Conservation (phyloP, 179 eudicot species). For the Silene coronaria region DNA sequence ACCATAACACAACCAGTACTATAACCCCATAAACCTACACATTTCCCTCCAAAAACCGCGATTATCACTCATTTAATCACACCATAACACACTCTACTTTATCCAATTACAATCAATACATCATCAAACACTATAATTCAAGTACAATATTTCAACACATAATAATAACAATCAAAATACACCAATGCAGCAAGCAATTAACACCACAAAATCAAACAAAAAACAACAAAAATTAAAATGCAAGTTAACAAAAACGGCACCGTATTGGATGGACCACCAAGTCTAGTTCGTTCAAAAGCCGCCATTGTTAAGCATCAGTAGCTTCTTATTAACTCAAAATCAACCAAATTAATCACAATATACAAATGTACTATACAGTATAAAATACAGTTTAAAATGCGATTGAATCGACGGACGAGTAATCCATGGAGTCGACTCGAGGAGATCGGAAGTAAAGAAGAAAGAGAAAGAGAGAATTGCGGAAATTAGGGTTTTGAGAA, state of each 20-base stretch:
- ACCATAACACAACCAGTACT: too few species aligned
- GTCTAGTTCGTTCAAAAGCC: slow-evolving; percentile 74
- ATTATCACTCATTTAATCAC: background rate
- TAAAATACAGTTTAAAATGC: background rate
- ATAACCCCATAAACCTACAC: too few species aligned
- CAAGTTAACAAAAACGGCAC: slow-evolving; percentile 30
- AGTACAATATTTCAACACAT: background rate
- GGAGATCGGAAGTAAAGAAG: slow-evolving; percentile 14
- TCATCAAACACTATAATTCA: background rate
- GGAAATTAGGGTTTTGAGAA: slow-evolving; percentile 28
- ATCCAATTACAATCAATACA: background rate
- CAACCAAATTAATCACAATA: background rate
- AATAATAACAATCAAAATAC: background rate
- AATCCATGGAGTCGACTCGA: slow-evolving; percentile 15
- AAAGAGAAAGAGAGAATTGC: background rate
- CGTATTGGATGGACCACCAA: slow-evolving; percentile 70
- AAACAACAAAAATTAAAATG: background rate
- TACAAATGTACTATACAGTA: background rate
- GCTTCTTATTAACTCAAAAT: background rate
- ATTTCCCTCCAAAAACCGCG: background rate
- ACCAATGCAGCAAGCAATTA: slow-evolving; percentile 15
- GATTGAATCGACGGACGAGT: slow-evolving; percentile 8
- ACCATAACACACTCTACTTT: background rate
- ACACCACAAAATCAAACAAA: slow-evolving; percentile 5
- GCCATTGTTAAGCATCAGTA: slow-evolving; percentile 56